phyloP scores from a whole-genome alignment of 345 rosid genomes.

The Heritiera fomes region DNA sequence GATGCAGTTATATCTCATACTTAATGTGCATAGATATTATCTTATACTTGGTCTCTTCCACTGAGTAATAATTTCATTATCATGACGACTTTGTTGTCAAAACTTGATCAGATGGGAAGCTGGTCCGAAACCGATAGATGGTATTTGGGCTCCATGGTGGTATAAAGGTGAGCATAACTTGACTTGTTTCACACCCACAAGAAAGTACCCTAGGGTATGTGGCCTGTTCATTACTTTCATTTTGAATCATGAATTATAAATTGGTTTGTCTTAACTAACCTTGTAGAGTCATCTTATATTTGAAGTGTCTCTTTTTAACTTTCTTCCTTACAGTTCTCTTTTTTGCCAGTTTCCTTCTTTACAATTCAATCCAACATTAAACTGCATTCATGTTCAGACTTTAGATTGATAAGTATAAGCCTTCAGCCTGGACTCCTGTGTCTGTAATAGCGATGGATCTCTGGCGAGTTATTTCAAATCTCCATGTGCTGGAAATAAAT shows the following conservation, averaged over 20 bases:
- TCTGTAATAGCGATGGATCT: not conserved
- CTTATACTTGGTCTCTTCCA: not conserved
- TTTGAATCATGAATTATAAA: not conserved
- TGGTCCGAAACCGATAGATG: slow-evolving; percentile 81
- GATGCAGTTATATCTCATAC: not conserved
- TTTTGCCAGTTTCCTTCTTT: not conserved
- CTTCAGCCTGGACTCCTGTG: not conserved
- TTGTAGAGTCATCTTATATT: not conserved
- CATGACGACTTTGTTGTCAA: slow-evolving; percentile 17
- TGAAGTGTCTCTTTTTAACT: not conserved
- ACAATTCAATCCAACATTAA: not conserved
- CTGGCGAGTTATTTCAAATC: not conserved
- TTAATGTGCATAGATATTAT: not conserved
- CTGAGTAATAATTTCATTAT: slow-evolving; percentile 2
- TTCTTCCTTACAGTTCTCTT: too few species aligned
- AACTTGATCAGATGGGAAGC: slow-evolving; percentile 70
- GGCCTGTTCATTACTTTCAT: slow-evolving; percentile 18
- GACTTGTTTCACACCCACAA: slow-evolving; percentile 50
- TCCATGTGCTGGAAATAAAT: not conserved
- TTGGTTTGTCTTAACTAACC: slow-evolving; percentile 11
- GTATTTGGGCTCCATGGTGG: slow-evolving; percentile 92
- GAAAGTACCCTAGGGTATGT: slow-evolving; percentile 62
- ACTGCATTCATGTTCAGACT: not conserved
- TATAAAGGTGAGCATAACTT: slow-evolving; percentile 64
- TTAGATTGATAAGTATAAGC: not conserved